phyloP scores from a whole-genome alignment of 164 flowering plant genomes.

The Piper longum region DNA sequence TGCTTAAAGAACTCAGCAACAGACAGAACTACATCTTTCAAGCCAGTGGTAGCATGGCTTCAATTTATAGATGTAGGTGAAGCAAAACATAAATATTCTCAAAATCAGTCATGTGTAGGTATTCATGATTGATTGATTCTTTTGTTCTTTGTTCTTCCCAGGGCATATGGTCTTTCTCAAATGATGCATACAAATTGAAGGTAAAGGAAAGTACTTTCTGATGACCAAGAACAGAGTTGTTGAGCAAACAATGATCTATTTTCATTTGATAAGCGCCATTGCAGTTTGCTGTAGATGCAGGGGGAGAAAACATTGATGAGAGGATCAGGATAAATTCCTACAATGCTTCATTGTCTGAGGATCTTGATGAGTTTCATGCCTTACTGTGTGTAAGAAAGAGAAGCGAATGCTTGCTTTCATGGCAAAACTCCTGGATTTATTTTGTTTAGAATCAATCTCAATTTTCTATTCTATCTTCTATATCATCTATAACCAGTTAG shows the following conservation, averaged over 20 bases:
- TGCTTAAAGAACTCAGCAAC: constrained; percentile 51
- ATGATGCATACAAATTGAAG: constrained; percentile 60
- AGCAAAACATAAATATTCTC: neutral
- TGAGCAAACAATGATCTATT: neutral
- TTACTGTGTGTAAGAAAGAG: constrained; percentile 63
- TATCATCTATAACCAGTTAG: neutral
- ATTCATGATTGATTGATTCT: neutral
- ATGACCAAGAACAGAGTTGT: neutral
- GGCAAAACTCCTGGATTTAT: too few species aligned
- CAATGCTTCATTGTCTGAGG: constrained; percentile 63
- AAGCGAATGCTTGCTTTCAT: neutral
- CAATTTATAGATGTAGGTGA: constrained; percentile 24
- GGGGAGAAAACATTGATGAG: constrained; percentile 77
- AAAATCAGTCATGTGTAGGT: neutral
- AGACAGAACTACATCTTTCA: constrained; percentile 34
- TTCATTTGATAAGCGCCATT: neutral
- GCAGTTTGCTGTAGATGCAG: constrained; percentile 85
- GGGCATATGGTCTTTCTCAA: constrained; percentile 78
- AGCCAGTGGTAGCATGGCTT: constrained; percentile 90
- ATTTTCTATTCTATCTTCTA: neutral
- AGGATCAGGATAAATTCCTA: constrained; percentile 57
- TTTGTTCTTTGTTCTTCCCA: constrained; percentile 11
- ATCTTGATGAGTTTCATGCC: constrained; percentile 69
- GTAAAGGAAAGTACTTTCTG: constrained; percentile 13
- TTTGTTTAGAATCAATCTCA: neutral